Evolutionary conservation across 129 eudicot genomes (phyloP).

Genomic region (Chrysanthemum seticuspe): DNA sequence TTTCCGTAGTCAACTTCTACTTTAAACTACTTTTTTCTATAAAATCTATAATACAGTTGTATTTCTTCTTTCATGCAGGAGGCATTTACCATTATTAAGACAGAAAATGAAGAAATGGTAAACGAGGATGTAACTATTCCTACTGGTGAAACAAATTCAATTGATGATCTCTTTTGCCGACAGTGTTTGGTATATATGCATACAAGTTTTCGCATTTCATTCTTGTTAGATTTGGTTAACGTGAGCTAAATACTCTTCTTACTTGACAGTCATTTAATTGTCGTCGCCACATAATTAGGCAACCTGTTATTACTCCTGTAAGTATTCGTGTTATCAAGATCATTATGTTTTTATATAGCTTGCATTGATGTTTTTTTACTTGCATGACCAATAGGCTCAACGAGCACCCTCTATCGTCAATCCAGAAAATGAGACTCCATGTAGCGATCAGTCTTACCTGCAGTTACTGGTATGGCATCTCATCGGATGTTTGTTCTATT

Average conservation of each 20-base stretch:
- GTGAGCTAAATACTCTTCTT: conserved; percentile 2
- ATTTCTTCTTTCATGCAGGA: conserved; percentile 50
- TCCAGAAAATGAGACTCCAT: no score
- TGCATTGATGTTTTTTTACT: background rate
- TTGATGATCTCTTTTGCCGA: conserved; percentile 71
- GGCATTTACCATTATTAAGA: conserved; percentile 47
- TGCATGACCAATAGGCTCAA: conserved; percentile 45
- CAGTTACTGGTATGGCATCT: no score
- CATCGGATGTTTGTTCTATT: no score
- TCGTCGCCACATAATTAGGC: conserved; percentile 65
- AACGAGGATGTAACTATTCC: conserved; percentile 19
- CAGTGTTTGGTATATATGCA: conserved; percentile 71
- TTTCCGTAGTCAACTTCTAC: background rate
- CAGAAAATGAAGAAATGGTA: conserved; percentile 15
- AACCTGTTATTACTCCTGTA: conserved; percentile 56
- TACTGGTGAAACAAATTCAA: conserved; percentile 41
- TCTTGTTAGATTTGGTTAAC: background rate
- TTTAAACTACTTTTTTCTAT: background rate
- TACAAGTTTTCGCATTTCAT: background rate
- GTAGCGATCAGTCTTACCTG: no score
- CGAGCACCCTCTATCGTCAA: conserved; percentile 32
- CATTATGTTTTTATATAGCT: background rate
- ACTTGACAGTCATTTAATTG: conserved; percentile 67
- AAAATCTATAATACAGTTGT: background rate
- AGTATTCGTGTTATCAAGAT: conserved; percentile 23